These are phyloP conservation scores for Scenedesmus sp. DNA, from an alignment of 163 green algal genomes.

Conservation along the genomic window DNA sequence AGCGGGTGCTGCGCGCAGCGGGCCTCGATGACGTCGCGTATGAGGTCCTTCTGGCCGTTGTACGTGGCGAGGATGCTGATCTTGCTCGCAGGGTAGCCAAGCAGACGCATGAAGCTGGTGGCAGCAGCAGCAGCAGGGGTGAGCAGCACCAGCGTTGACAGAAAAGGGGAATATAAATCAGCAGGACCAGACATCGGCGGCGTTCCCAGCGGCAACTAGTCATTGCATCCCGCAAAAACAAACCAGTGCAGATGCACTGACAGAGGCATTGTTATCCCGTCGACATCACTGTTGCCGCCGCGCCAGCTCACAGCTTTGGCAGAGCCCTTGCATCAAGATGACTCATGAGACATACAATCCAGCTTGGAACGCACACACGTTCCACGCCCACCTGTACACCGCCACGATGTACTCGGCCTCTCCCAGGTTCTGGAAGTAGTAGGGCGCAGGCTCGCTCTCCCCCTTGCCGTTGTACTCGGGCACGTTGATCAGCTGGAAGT, in stretches of 20 bases:
- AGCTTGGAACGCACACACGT: neutral
- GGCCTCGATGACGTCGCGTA: conserved; percentile 92
- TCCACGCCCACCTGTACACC: conserved; percentile 56
- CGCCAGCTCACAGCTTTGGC: too few relatives aligned
- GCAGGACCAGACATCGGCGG: neutral
- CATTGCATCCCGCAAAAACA: too few relatives aligned
- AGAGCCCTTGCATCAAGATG: too few relatives aligned
- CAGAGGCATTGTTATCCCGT: too few relatives aligned
- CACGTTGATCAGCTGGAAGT: conserved; percentile 97
- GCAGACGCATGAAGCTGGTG: conserved; percentile 93
- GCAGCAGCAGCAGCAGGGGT: conserved; percentile 49
- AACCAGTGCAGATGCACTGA: too few relatives aligned
- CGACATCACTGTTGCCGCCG: too few relatives aligned
- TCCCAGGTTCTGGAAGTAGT: conserved; percentile 98
- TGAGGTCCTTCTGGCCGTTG: conserved; percentile 96
- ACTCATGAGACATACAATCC: too few relatives aligned
- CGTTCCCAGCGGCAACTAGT: too few relatives aligned
- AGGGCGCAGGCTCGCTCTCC: conserved; percentile 90
- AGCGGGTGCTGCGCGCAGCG: conserved; percentile 90
- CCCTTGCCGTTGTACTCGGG: conserved; percentile 84
- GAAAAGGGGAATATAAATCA: too few relatives aligned
- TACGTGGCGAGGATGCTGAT: conserved; percentile 98
- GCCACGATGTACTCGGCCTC: conserved; percentile 89
- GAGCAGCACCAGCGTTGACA: too few relatives aligned
- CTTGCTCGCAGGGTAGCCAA: conserved; percentile 90